Evolutionary conservation across 2,329 filamentous ascomycete species (phyloP), one percentile per base, ranked within the genome.

Genomic region (Remersonia thermophila): DNA sequence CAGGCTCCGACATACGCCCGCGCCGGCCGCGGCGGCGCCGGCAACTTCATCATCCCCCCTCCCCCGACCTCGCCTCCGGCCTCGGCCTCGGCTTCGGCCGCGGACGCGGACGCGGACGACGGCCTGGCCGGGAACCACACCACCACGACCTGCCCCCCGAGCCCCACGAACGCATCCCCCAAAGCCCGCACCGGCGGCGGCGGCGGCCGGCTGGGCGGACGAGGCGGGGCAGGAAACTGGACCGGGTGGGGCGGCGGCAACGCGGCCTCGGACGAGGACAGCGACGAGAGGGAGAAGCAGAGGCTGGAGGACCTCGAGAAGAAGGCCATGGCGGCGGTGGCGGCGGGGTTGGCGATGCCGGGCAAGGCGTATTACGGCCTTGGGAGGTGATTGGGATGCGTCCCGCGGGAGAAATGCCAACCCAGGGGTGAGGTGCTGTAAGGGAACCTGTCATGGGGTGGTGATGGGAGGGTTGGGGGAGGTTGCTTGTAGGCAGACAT

Each of bases 201-300:
- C 20, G 5, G 56, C 13, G 3, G 29, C 29, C 14, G 49, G 8
- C 43, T 54, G 32, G 55, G 55, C 5, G 72, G 73, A 0, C 63
- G 72, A 4, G 73, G 72, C 16, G 72, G 72, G n/a, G 69, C 69
- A 1, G 73, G 71, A 2, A 76, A 75, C 52, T 76, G 66, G 58
- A 50, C 45, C 30, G 44, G 43, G 14, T 31, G 30, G 12, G 49
- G 30, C 30, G 53, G 52, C 15, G 43, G 47, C 17, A 43, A 39
- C 30, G 52, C 35, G 32, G 42, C 45, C 32, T 47, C 47, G 17
- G 40, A 44, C 20, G 36, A 50, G 5, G 29, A 9, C 7, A 31
- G 12, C 29, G 51, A 52, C 33, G 53, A 55, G 44, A 48, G 52
- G 35, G 51, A 55, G 43, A 47, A 51, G 44, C 50, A 48, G 40